These are phyloP conservation scores for Pythium utonaiense DNA, from an alignment of 352 stramenopile species.

Conservation along the genomic window DNA sequence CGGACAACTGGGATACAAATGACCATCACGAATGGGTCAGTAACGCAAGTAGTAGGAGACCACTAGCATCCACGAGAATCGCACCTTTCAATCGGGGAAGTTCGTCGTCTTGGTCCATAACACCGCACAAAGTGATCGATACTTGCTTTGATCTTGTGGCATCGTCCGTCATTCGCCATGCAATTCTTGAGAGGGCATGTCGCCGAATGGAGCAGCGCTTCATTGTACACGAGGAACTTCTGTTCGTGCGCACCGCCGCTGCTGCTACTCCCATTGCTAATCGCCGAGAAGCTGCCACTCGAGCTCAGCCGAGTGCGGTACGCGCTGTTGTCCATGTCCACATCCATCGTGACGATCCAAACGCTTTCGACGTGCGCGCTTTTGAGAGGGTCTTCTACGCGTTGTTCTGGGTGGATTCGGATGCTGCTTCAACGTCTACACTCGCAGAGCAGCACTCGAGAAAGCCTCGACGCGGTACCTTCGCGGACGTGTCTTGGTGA, in stretches of 20 bases:
- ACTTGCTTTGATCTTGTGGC: conserved; percentile 86
- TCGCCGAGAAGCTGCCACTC: conserved; percentile 10
- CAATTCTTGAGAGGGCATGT: conserved; percentile 58
- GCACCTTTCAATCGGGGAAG: conserved; percentile 78
- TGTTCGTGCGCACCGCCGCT: conserved; percentile 44
- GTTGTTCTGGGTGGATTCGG: neutral
- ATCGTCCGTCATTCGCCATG: conserved; percentile 55
- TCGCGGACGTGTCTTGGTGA: too few species aligned
- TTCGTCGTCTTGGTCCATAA: conserved; percentile 65
- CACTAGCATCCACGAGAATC: neutral
- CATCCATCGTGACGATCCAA: conserved; percentile 19
- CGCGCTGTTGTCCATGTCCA: conserved; percentile 23
- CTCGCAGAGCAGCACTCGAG: too few species aligned
- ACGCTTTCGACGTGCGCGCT: neutral
- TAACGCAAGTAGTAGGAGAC: neutral
- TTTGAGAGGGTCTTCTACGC: neutral
- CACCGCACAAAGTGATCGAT: conserved; percentile 88
- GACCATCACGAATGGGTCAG: neutral
- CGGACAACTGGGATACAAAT: conserved; percentile 44
- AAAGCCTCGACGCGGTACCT: too few species aligned
- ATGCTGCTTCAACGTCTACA: neutral
- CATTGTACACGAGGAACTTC: conserved; percentile 87
- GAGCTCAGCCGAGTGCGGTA: conserved; percentile 11
- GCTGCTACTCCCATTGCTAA: neutral
- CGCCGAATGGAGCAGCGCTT: conserved; percentile 69